Base-by-base conservation (phyloP, 129 eudicot genomes). In the Heracleum sosnowskyi region DNA sequence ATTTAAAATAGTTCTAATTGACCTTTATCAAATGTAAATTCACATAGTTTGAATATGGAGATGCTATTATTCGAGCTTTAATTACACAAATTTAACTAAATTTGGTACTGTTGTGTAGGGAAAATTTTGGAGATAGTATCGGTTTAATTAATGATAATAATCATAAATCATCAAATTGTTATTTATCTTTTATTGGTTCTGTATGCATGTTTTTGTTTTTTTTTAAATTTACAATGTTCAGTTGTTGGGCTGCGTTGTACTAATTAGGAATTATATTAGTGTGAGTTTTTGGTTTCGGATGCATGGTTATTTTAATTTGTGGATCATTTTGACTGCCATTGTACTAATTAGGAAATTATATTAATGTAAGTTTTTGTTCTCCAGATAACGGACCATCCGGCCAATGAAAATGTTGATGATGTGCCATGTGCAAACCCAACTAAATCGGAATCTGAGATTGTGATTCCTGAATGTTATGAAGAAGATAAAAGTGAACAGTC, bases 391-490 rank as follows among this genome's bases (percentile, higher is more conserved):
- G 85, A 77, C 79, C 74, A 74, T 51, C 80, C 79, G 49, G 69
- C 68, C 63, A 87, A 86, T 83, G 88, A 77, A 81, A 84, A 76
- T 74, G 90, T 78, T 29, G 77, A 74, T 1, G 78, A 71, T 6
- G 72, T 72, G 31, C 66, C 82, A 57, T 77, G 69, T 80, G 77
- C 84, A 55, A 83, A 71, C 73, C 76, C 69, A 81, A 84, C 40
- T 46, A 87, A 83, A 73, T 86, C 89, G 71, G 88, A 86, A 35
- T 79, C 85, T 42, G 85, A 79, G 29, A 81, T 83, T 78, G 90
- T 82, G 76, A 85, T 51, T 62, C 74, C 82, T 57, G 86, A 86
- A 51, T 57, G 83, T 78, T 78, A 80, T 86, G 75, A 81, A 75
- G 79, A 84, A n/a, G 84, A 77, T 70, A 83, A 87, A 85, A 73